phyloP scores from a whole-genome alignment of 2,329 filamentous ascomycete species.

The Aspergillus latus region DNA sequence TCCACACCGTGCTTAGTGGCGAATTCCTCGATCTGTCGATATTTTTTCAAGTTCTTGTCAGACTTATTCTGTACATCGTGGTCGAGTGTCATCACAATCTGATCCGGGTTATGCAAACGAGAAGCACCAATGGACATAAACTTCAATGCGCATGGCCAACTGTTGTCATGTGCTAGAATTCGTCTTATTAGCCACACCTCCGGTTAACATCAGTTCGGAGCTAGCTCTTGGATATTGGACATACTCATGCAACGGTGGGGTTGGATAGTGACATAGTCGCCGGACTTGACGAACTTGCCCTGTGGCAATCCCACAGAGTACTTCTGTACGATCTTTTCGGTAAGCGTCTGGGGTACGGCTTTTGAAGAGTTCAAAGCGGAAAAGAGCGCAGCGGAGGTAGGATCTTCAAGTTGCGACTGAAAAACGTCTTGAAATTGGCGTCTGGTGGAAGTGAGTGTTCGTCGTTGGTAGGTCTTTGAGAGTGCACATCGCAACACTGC shows the following conservation, averaged over 20 bases:
- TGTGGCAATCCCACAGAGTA: conserved; percentile 73
- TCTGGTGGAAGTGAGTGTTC: conserved; percentile 32
- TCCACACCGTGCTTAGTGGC: conserved; percentile 73
- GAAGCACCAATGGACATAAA: conserved; percentile 81
- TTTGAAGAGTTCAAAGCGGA: conserved; percentile 65
- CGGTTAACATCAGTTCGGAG: background rate
- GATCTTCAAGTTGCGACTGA: conserved; percentile 62
- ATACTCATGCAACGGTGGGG: conserved; percentile 71
- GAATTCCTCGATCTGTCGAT: conserved; percentile 77
- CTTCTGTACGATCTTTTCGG: conserved; percentile 87
- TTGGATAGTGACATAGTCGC: conserved; percentile 78
- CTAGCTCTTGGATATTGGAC: background rate
- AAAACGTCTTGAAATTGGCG: conserved; percentile 20
- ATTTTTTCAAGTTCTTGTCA: conserved; percentile 78
- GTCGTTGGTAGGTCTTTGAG: conserved; percentile 27
- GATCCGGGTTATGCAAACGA: conserved; percentile 67
- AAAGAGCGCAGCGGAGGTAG: conserved; percentile 68
- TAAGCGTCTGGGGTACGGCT: conserved; percentile 69
- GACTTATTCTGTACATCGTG: conserved; percentile 86
- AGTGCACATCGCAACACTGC: conserved; percentile 25
- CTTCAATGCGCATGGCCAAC: conserved; percentile 72
- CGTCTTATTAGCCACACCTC: background rate
- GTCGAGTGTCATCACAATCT: conserved; percentile 81
- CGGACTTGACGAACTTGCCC: conserved; percentile 72
- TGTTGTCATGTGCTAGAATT: conserved; percentile 69